These are phyloP conservation scores for Gleditsia sinensis DNA, from an alignment of 306 rosid species.

Conservation along the genomic window DNA sequence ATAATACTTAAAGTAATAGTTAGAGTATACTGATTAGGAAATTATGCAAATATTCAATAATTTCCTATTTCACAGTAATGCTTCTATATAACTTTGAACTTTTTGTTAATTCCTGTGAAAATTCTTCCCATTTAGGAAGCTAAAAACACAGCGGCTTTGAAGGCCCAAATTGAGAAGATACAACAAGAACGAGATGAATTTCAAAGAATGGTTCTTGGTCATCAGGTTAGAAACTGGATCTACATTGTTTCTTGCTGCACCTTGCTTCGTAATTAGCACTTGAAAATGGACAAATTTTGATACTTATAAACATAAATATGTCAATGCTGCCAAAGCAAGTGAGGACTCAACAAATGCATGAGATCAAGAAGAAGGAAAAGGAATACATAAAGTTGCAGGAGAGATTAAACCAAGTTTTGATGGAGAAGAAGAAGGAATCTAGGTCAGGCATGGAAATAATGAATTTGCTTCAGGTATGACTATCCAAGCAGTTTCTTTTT, in stretches of 20 bases:
- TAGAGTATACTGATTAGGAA: constrained; percentile 1
- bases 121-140: constrained; percentile 68
- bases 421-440: constrained; percentile 99
- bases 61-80: constrained; percentile 23
- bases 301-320: constrained; percentile 15
- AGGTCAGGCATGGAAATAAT: constrained; percentile 98
- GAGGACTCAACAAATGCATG: constrained; percentile 93
- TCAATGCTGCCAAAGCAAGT: constrained; percentile 76
- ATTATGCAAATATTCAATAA: not conserved
- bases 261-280: not conserved
- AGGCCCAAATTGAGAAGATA: constrained; percentile 93
- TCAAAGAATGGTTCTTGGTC: constrained; percentile 98
- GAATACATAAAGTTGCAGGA: constrained; percentile 98
- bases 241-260: constrained; percentile 27
- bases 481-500: constrained; percentile 11
- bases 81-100: not conserved
- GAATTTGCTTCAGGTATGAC: constrained; percentile 94
- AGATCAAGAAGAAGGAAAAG: constrained; percentile 98
- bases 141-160: constrained; percentile 81
- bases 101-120: constrained; percentile 25
- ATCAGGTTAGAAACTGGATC: constrained; percentile 70
- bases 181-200: constrained; percentile 96
- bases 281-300: constrained; percentile 45
- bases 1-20: not conserved
- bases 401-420: constrained; percentile 92